Conservation (phyloP, 2,329 filamentous ascomycete genomes). For the Monilinia polystroma region DNA sequence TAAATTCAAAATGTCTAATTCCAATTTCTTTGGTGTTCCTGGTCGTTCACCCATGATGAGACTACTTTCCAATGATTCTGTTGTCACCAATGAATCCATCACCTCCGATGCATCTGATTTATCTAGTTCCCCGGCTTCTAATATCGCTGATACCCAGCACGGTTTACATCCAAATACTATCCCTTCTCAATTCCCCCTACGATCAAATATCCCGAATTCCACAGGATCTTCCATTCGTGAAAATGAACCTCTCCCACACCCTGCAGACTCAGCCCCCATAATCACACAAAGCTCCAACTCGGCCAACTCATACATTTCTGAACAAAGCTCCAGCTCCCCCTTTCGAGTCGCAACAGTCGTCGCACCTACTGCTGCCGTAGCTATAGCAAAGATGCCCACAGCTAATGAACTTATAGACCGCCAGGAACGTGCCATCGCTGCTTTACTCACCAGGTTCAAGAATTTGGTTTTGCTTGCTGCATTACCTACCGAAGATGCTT, state of each 20-base stretch:
- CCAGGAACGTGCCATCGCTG: slow-evolving; percentile 47
- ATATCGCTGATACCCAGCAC: not conserved
- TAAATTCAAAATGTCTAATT: not conserved
- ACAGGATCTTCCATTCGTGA: not conserved
- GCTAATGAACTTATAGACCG: slow-evolving; percentile 44
- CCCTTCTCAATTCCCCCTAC: not conserved
- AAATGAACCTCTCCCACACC: not conserved
- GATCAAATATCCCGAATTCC: not conserved
- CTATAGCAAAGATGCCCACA: not conserved
- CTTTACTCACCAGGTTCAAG: slow-evolving; percentile 47
- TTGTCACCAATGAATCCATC: not conserved
- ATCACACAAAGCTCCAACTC: not conserved
- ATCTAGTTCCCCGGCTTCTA: not conserved
- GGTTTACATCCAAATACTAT: not conserved
- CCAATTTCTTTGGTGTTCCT: not conserved
- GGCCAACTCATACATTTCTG: not conserved
- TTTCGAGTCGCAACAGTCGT: not conserved
- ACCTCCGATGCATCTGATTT: no score
- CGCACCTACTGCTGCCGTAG: not conserved
- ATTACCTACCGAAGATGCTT: slow-evolving; percentile 34
- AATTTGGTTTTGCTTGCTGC: slow-evolving; percentile 43
- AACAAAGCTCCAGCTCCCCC: not conserved
- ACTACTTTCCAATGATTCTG: not conserved
- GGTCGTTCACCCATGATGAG: no score
- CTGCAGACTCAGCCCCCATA: not conserved